phyloP scores from a whole-genome alignment of 2,329 filamentous ascomycete genomes.

The Simplicillium aogashimaense region DNA sequence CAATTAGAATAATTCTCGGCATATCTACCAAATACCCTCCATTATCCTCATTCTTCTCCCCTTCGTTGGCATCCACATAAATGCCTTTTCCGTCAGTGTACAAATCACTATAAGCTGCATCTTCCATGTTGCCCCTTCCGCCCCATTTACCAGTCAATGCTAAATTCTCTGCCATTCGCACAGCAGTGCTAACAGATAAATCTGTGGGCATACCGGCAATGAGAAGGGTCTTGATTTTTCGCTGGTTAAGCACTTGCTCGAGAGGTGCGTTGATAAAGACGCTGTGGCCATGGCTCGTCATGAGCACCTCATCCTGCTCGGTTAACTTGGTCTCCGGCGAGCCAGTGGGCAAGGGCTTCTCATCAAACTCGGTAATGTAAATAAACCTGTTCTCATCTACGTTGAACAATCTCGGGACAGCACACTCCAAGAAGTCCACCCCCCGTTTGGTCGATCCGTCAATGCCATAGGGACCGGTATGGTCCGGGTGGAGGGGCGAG shows the following conservation, averaged over 20 bases:
- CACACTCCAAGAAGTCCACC: neutral
- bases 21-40: conserved; percentile 7
- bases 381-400: neutral
- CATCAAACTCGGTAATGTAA: conserved; percentile 3
- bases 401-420: neutral
- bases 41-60: conserved; percentile 2
- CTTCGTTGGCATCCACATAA: conserved; percentile 1
- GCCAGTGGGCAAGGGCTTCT: conserved; percentile 5
- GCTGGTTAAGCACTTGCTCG: conserved; percentile 2
- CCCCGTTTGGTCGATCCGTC: neutral
- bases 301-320: neutral
- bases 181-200: conserved; percentile 7
- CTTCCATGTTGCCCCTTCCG: conserved; percentile 7
- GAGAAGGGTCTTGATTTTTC: conserved; percentile 6
- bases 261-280: conserved; percentile 8
- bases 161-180: conserved; percentile 7
- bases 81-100: conserved; percentile 7
- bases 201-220: conserved; percentile 7
- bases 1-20: conserved; percentile 8
- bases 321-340: neutral
- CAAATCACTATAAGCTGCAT: conserved; percentile 1
- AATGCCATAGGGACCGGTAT: neutral
- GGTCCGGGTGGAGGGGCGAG: neutral
- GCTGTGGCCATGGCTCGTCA: conserved; percentile 1
- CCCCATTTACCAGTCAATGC: conserved; percentile 9